A percentile compares a stretch with the other conserved stretches of the same genome.
Evolutionary conservation across 2,329 filamentous ascomycete genomes (phyloP).

Genomic region (Exophiala sp.): DNA sequence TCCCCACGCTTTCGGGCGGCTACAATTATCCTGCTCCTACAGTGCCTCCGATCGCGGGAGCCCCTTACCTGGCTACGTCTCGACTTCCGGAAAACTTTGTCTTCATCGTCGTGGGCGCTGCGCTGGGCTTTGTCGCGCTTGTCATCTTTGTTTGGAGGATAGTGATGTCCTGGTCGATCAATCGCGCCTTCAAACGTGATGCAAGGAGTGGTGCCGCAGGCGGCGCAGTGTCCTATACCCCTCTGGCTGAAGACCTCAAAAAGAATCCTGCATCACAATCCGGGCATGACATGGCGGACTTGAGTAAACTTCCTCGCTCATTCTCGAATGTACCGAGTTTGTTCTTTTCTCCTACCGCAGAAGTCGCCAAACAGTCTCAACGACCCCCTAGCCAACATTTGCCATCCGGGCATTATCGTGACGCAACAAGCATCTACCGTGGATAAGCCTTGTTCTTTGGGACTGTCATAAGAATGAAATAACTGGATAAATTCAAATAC

Average conservation of each 20-base stretch:
- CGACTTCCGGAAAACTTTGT: constrained; percentile 85
- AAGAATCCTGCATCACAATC: constrained; percentile 33
- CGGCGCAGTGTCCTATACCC: constrained; percentile 63
- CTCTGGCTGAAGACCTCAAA: constrained; percentile 48
- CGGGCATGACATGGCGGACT: constrained; percentile 33
- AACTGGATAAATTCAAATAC: neutral
- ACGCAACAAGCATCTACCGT: constrained; percentile 1
- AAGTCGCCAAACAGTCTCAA: constrained; percentile 26
- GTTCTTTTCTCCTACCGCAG: constrained; percentile 92
- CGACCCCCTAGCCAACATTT: constrained; percentile 24
- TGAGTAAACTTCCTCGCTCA: constrained; percentile 25
- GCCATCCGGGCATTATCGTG: constrained; percentile 28
- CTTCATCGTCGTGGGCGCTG: constrained; percentile 90
- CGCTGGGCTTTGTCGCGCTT: constrained; percentile 76
- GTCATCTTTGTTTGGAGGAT: constrained; percentile 84
- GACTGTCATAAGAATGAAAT: neutral
- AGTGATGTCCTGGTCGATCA: constrained; percentile 83
- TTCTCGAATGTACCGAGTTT: constrained; percentile 52
- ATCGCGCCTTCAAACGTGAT: constrained; percentile 83
- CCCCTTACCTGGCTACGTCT: constrained; percentile 89
- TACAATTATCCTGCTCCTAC: constrained; percentile 67
- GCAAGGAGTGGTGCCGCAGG: constrained; percentile 60
- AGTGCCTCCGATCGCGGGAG: constrained; percentile 77
- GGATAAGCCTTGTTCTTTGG: neutral
- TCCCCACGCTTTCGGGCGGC: constrained; percentile 56